Percentiles rank a stretch among this genome's conserved stretches.
These are phyloP conservation scores for Saksenaea oblongispora DNA, from an alignment of 371 early-diverging fungal species.

Conservation along the genomic window DNA sequence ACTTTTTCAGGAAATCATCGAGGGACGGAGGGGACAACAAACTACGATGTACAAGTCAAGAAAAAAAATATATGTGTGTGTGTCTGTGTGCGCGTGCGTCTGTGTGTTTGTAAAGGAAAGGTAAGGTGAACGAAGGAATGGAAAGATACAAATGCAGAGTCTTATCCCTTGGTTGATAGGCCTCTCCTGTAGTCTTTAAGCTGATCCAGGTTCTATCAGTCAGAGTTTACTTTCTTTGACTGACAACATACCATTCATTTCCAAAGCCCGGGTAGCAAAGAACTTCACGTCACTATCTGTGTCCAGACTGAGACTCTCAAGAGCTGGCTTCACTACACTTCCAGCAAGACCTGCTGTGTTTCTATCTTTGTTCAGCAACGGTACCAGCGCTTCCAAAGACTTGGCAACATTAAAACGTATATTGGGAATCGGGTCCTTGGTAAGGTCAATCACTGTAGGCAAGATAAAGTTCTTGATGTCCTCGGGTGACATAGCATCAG, in stretches of 20 bases:
- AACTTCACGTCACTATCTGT: constrained; percentile 90
- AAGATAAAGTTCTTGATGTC: constrained; percentile 87
- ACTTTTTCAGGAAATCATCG: constrained; percentile 3
- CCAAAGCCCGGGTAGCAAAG: constrained; percentile 83
- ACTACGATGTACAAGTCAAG: constrained; percentile 5
- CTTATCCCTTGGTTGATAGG: not conserved
- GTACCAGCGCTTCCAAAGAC: constrained; percentile 82
- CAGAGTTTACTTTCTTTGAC: constrained; percentile 5
- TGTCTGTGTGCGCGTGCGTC: not conserved
- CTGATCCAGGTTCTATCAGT: constrained; percentile 2
- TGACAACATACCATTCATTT: constrained; percentile 11
- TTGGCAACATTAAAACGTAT: constrained; percentile 99
- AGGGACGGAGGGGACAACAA: not conserved
- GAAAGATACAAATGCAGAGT: not conserved
- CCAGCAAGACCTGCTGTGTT: constrained; percentile 63
- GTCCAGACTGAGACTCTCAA: constrained; percentile 84
- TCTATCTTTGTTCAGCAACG: constrained; percentile 66
- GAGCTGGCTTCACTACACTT: constrained; percentile 73
- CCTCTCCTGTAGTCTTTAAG: not conserved
- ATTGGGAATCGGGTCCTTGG: constrained; percentile 95
- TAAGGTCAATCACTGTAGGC: constrained; percentile 85
- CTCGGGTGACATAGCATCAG: constrained; percentile 82
- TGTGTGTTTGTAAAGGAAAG: not conserved
- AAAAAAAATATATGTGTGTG: not conserved
- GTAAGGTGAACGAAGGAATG: not conserved